phyloP scores from a whole-genome alignment of 2,329 filamentous ascomycete species.

The Sporothrix brasiliensis region DNA sequence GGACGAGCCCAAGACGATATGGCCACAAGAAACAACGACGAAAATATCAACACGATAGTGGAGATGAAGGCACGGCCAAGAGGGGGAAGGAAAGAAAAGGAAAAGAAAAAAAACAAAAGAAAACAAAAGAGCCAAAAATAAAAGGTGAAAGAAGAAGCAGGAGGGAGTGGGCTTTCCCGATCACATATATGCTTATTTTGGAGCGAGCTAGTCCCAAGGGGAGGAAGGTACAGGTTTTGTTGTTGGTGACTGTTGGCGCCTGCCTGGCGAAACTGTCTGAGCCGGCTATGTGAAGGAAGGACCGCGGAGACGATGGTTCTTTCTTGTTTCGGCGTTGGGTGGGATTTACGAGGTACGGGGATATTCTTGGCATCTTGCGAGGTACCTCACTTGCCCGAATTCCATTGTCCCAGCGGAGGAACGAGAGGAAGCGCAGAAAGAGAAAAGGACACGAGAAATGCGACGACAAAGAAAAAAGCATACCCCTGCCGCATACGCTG shows the following conservation, averaged over 20 bases:
- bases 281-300: constrained; percentile 1
- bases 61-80: constrained; percentile 7
- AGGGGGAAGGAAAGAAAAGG: not conserved
- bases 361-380: not conserved
- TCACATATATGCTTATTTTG: constrained; percentile 26
- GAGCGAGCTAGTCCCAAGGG: not conserved
- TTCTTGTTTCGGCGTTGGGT: not conserved
- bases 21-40: not conserved
- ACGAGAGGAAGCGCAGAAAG: not conserved
- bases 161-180: constrained; percentile 4
- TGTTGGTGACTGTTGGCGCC: constrained; percentile 11
- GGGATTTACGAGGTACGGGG: not conserved
- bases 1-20: constrained; percentile 14
- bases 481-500: constrained; percentile 4
- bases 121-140: not conserved
- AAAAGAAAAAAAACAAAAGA: not conserved
- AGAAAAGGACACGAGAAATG: not conserved
- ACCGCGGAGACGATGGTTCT: not conserved
- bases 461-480: not conserved
- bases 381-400: not conserved
- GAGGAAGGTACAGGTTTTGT: not conserved
- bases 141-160: not conserved
- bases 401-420: not conserved
- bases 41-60: constrained; percentile 7
- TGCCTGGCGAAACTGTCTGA: constrained; percentile 7